Base-by-base conservation (phyloP, 2,329 filamentous ascomycete species). In the Mariannaea elegans region DNA sequence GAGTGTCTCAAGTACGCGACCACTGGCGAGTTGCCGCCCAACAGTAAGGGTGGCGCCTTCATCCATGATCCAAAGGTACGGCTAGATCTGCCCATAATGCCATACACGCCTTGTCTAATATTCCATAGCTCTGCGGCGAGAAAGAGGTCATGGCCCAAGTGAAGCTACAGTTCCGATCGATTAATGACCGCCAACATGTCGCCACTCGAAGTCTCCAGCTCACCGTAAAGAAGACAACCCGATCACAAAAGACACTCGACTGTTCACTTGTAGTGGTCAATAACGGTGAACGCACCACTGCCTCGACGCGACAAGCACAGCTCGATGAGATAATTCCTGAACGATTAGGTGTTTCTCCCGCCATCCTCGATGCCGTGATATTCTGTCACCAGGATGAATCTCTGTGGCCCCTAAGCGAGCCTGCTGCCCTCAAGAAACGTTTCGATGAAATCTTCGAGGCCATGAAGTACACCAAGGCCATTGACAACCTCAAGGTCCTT, bases 321-420 rank as follows among this genome's bases (percentile, higher is more conserved):
- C 83, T 98, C 31, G 91, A 97, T 74, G 84, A 89, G 65, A 86
- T 94, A 66, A 90, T 99, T 74, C 93, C 94, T 0, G 87, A 91
- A 67, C 90, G 92, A 65, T 84, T 99, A 1, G 95, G 95, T 34
- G 95, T 97, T 3, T 95, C 93, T 2, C 89, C 90, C 55, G 94
- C 95, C 12, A 89, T 99, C 55, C 84, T 99, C 23, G 94, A 98
- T 66, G 91, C 90, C 59, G 95, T 99, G 74, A 97, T 99, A 67
- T 99, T 99, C 78, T 99, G 95, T 75, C 95, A 99, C 73, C 95
- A 99, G 73, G 95, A 99, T 74, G 95, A 99, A 67, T 97, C 94
- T 23, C 78, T 98, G 24, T 99, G 95, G 95, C 95, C 95, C 0
- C 89, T 99, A 84, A 96, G 93, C 72, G 92, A 97, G 71, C 93